Base-by-base conservation (phyloP, 495 filamentous ascomycete species). In the Aspergillus bridgeri region DNA sequence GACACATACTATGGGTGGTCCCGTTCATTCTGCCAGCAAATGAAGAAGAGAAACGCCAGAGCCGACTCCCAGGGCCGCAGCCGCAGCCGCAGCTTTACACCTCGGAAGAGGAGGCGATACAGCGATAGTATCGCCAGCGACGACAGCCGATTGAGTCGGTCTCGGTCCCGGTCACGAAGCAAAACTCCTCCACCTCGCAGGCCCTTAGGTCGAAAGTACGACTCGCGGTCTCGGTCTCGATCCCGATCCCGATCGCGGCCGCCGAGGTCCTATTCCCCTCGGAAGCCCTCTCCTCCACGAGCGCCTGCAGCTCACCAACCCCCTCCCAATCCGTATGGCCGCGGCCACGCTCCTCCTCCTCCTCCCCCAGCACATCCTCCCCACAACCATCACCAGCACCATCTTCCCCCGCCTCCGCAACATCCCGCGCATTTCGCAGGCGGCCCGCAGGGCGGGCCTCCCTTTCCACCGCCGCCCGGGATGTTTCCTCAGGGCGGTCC, bases 1-100 rank as follows among this genome's bases (percentile, higher is more conserved):
- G 85, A 93, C 29, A 86, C 84, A 7, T 95, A 96, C 65, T 94
- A 94, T 65, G 91, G 90, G 42, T 96, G 91, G 91, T 91, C 88
- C 15, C 83, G 80, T 46, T 71, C 75, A 7, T 96, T 95, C 61
- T 95, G 90, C 72, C 79, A 89, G 60, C 86, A 86, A 59, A 95
- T 93, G 88, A 89, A 86, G 66, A 81, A 80, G 52, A 76, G 83
- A 55, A 76, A 78, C 49, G 74, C 66, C 9, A 66, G 60, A 24
- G 54, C 55, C 53, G 66, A 27, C 46, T 60, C 19, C 44, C 54
- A 67, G 13, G 73, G 69, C 51, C 66, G 65, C 11, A 79, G 75
- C 58, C 56, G 68, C 51, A 72, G 70, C 48, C 62, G 67, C 29
- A 77, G 74, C 56, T 15, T 38, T 9, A 38, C 33, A 3, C 74